Conservation (phyloP, 1,284 basidiomycete genomes). For the Ganoderma meredithae region DNA sequence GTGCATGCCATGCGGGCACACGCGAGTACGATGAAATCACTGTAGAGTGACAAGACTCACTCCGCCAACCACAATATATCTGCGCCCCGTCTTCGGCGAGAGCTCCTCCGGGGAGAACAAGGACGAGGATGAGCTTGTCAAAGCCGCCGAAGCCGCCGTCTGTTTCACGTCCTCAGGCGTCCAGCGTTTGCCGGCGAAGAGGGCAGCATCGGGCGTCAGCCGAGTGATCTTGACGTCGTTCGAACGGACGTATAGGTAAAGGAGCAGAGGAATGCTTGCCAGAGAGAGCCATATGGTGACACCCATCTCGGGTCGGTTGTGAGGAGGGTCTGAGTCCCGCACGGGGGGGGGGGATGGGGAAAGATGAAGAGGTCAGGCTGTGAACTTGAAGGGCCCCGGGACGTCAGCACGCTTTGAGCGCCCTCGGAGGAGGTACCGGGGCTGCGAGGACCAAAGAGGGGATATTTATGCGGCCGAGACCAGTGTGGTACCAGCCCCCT, state of each 20-base stretch:
- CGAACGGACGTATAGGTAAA: conserved; percentile 52
- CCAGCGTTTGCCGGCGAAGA: conserved; percentile 56
- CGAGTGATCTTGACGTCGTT: conserved; percentile 60
- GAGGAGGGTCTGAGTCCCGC: neutral
- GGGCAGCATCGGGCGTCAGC: conserved; percentile 51
- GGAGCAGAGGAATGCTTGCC: conserved; percentile 29
- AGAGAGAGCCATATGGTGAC: conserved; percentile 27
- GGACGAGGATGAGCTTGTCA: conserved; percentile 41
- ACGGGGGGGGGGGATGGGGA: neutral
- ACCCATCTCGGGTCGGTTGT: conserved; percentile 14
- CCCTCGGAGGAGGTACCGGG: conserved; percentile 3
- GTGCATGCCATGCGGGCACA: neutral
- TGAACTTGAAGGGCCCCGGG: neutral
- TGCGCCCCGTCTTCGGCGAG: conserved; percentile 60
- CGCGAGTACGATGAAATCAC: neutral
- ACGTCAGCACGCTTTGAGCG: conserved; percentile 8
- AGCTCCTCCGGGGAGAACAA: conserved; percentile 46
- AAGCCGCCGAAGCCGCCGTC: conserved; percentile 44
- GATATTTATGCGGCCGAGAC: neutral
- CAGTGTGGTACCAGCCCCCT: neutral
- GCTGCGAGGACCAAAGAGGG: neutral
- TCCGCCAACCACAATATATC: conserved; percentile 64
- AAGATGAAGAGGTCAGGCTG: neutral
- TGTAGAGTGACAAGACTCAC: conserved; percentile 42
- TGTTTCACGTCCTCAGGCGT: conserved; percentile 48